Base-by-base conservation (phyloP, 1,139 yeast genomes). In the Yamadazyma sp. region DNA sequence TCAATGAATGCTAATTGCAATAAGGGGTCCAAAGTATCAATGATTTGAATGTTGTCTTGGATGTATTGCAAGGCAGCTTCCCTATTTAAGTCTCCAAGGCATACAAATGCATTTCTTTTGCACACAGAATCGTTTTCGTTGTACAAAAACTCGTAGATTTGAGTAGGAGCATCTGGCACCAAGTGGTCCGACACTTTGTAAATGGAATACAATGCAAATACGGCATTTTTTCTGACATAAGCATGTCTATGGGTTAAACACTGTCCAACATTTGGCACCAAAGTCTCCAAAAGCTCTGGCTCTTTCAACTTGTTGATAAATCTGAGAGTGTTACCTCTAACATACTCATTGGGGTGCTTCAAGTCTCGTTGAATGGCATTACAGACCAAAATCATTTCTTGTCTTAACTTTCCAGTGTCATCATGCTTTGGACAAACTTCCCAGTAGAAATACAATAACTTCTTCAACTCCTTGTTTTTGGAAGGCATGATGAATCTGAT, bases 401-500 rank as follows among this genome's bases (percentile, higher is more conserved):
- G 97, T 69, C 89, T 87, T 73, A 94, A 79, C 61, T 87, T 87
- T 5, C 98, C 98, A 37, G 84, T 83, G 34, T 78, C 73, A 53
- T 88, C 95, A 52, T 83, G 73, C 66, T 94, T 94, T 39, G 97
- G 95, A 59, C 96, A 94, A 41, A 90, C 88, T 64, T 94, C 99
- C 98, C 98, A 94, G 70, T 94, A 94, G 57, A 89, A 88, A 58
- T 92, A 94, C 50, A 94, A 72, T 57, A 94, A 73, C 64, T 90
- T 92, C 73, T 94, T 94, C 65, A 94, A 78, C 54, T 84, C 87
- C 67, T 92, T 94, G 66, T 83, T 82, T 56, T 76, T 85, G 15
- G 96, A 87, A 15, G 98, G 98, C 97, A 94, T 89, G 41, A 94
- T 94, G 56, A 88, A 94, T 56, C 98, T 80, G 54, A 94, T 92